A percentile compares a stretch with the other conserved stretches of the same genome.
Evolutionary conservation across 208 protist species (phyloP).

Genomic region (Trichomonas vaginalis): DNA sequence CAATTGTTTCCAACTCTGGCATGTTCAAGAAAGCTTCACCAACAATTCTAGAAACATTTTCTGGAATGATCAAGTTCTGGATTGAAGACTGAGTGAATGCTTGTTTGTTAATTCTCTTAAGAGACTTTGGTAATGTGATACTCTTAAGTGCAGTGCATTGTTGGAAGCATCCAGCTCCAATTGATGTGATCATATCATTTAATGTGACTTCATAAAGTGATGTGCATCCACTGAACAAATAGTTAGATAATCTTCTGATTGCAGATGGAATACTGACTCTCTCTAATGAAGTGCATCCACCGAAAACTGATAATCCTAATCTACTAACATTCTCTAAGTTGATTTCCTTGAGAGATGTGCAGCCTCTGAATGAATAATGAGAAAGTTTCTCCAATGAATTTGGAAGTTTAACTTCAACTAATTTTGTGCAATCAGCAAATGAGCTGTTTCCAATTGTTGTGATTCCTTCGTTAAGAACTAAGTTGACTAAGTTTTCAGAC

Average conservation of each 20-base stretch:
- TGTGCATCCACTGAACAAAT: neutral
- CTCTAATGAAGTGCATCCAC: neutral
- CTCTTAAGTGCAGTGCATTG: neutral
- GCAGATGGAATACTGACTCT: neutral
- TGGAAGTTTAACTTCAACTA: neutral
- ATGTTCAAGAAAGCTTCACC: no score
- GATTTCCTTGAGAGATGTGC: neutral
- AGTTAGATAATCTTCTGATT: neutral
- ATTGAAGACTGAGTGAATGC: no score
- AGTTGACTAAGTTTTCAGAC: no score
- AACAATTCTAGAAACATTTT: no score
- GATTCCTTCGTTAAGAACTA: no score
- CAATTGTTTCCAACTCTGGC: no score
- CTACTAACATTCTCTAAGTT: neutral
- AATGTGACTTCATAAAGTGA: neutral
- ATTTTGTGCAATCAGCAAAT: no score
- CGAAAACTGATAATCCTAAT: neutral
- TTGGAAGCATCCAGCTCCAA: neutral
- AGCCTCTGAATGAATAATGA: neutral
- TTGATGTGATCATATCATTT: neutral
- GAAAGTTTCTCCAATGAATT: neutral
- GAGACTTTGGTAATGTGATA: neutral
- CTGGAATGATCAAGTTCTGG: no score
- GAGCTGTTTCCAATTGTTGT: no score
- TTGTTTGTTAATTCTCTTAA: no score